These are phyloP conservation scores for Alternaria longipes DNA, from an alignment of 2,329 filamentous ascomycete genomes.

Conservation along the genomic window DNA sequence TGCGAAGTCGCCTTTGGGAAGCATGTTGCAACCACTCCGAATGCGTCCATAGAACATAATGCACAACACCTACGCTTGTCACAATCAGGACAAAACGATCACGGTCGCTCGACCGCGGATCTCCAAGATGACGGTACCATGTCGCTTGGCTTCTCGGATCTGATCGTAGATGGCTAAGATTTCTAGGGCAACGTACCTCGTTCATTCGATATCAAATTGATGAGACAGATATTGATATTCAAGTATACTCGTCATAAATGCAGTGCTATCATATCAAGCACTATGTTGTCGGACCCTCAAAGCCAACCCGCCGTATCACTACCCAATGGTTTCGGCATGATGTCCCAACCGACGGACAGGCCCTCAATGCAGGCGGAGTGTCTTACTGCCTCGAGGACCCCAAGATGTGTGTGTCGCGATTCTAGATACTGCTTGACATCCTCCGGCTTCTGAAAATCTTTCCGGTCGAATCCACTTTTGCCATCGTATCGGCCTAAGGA, in stretches of 20 bases:
- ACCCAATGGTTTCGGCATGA: constrained; percentile 62
- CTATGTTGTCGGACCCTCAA: background rate
- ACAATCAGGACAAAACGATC: background rate
- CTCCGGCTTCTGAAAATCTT: constrained; percentile 42
- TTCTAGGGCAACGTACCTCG: background rate
- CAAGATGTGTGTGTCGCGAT: constrained; percentile 57
- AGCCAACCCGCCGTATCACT: constrained; percentile 57
- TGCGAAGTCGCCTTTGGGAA: background rate
- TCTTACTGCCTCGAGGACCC: constrained; percentile 57
- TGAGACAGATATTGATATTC: background rate
- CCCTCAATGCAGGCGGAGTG: constrained; percentile 61
- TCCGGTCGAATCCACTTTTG: constrained; percentile 54
- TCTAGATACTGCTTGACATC: constrained; percentile 55
- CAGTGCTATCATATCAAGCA: background rate
- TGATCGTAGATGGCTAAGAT: background rate
- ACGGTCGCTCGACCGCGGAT: background rate
- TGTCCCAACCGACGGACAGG: constrained; percentile 58
- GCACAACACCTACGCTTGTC: background rate
- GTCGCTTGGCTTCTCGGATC: background rate
- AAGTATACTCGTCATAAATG: background rate
- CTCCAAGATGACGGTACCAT: background rate
- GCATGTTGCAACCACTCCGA: background rate
- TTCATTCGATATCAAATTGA: background rate
- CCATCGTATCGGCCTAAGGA: constrained; percentile 63
- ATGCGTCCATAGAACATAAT: too few species aligned